Percentiles rank a stretch among this genome's conserved stretches.
Conservation (phyloP, 2,329 filamentous ascomycete genomes). For the Phoma sp. region DNA sequence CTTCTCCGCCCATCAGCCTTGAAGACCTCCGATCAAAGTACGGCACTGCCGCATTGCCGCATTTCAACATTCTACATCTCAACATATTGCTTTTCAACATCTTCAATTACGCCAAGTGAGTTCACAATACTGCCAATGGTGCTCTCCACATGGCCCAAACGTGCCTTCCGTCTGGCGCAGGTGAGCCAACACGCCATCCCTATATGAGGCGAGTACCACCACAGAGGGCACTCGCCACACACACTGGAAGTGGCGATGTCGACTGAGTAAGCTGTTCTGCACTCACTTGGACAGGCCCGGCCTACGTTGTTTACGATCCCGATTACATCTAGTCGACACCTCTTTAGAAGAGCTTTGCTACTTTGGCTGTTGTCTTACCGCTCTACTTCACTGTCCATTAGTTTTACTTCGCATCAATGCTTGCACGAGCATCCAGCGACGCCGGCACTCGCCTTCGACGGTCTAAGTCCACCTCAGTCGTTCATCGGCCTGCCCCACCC, state of each 20-base stretch:
- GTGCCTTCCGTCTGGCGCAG: background rate
- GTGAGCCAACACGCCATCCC: background rate
- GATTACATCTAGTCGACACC: conserved; percentile 26
- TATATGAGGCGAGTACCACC: background rate
- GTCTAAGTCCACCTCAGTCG: conserved; percentile 45
- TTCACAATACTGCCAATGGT: too few species aligned
- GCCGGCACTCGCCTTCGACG: conserved; percentile 45
- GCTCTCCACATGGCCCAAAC: background rate
- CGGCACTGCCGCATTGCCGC: too few species aligned
- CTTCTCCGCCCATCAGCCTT: too few species aligned
- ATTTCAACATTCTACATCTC: too few species aligned
- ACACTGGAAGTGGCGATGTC: background rate
- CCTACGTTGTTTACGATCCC: conserved; percentile 8
- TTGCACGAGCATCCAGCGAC: conserved; percentile 45
- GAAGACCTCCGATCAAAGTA: too few species aligned
- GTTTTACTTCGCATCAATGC: conserved; percentile 31
- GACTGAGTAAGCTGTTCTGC: background rate
- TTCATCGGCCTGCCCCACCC: conserved; percentile 29
- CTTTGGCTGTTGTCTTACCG: conserved; percentile 25
- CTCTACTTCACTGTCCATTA: conserved; percentile 23
- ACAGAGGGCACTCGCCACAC: background rate
- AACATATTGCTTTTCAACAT: too few species aligned
- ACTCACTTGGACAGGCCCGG: background rate
- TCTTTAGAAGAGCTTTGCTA: conserved; percentile 30
- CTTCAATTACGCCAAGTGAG: too few species aligned